Conservation (phyloP, 2,329 filamentous ascomycete species). For the Penicillium sp. region DNA sequence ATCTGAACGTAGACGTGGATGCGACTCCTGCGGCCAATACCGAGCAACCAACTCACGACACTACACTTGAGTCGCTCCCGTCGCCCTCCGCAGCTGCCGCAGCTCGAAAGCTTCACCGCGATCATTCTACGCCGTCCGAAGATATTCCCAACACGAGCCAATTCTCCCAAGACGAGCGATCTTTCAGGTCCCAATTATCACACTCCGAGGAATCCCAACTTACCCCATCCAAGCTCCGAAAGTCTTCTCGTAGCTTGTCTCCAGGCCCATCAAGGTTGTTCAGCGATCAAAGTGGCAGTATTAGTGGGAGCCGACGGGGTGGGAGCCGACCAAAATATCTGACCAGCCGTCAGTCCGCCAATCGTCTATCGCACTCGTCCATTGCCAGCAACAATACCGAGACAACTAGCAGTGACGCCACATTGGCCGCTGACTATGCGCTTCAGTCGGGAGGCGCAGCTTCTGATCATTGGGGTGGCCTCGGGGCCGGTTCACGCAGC, state of each 20-base stretch:
- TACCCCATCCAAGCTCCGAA: constrained; percentile 24
- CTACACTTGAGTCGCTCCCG: constrained; percentile 38
- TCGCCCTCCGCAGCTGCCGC: constrained; percentile 44
- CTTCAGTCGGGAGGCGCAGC: constrained; percentile 74
- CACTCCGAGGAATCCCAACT: constrained; percentile 23
- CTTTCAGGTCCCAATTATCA: constrained; percentile 19
- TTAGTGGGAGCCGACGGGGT: constrained; percentile 24
- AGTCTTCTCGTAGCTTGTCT: constrained; percentile 25
- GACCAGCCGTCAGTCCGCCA: constrained; percentile 50
- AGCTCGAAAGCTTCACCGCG: constrained; percentile 37
- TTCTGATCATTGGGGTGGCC: constrained; percentile 40
- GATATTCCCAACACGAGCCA: constrained; percentile 18
- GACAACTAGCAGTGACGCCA: constrained; percentile 62
- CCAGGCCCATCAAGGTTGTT: constrained; percentile 24
- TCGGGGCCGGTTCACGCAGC: constrained; percentile 29
- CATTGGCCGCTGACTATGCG: constrained; percentile 71
- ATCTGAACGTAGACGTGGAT: constrained; percentile 16
- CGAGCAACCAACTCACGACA: constrained; percentile 31
- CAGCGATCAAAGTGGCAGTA: constrained; percentile 24
- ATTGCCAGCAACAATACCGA: constrained; percentile 53
- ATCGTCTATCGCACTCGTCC: constrained; percentile 56
- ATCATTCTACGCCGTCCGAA: constrained; percentile 30
- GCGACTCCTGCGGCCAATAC: constrained; percentile 14
- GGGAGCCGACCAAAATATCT: constrained; percentile 52
- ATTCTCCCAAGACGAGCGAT: constrained; percentile 19